Evolutionary conservation across 768 basidiomycete species (phyloP).

Genomic region (Chlorophyllum brunneum): DNA sequence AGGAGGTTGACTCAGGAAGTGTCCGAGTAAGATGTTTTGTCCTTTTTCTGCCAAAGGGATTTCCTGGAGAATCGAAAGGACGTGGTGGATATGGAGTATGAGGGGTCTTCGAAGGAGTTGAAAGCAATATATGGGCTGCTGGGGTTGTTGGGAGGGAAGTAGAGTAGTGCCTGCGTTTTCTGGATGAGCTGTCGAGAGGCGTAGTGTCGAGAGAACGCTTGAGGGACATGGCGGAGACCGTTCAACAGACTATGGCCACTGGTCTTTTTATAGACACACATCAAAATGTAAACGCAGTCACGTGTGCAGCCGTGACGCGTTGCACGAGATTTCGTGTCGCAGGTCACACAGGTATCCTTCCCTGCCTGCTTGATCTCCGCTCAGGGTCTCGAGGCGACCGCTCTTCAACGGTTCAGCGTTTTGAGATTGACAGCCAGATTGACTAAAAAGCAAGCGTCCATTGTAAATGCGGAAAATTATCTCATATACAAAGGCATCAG

Average conservation of each 20-base stretch:
- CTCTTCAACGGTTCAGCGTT: no score
- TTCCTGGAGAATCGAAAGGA: conserved; percentile 67
- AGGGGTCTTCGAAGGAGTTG: conserved; percentile 9
- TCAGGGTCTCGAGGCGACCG: no score
- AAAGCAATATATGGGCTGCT: conserved; percentile 1
- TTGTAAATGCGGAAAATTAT: no score
- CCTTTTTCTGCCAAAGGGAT: conserved; percentile 62
- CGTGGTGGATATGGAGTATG: conserved; percentile 40
- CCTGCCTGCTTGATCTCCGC: no score
- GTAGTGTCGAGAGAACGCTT: conserved; percentile 9
- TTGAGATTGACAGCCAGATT: no score
- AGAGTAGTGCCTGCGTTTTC: conserved; percentile 1
- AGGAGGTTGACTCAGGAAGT: conserved; percentile 42
- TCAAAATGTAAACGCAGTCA: conserved; percentile 11
- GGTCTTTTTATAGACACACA: conserved; percentile 8
- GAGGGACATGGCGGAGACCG: neutral
- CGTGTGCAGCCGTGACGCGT: conserved; percentile 1
- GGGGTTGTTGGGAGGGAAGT: conserved; percentile 2
- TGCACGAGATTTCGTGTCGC: no score
- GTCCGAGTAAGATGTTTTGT: conserved; percentile 34
- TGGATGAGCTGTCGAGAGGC: neutral
- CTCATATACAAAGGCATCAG: neutral
- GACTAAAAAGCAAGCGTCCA: neutral
- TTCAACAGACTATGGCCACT: neutral
- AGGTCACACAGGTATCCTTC: neutral